Percentiles rank a stretch among this genome's conserved stretches.
Evolutionary conservation across 192 early-diverging fungal genomes (phyloP).

Genomic region (Thoreauomyces humboldtii): DNA sequence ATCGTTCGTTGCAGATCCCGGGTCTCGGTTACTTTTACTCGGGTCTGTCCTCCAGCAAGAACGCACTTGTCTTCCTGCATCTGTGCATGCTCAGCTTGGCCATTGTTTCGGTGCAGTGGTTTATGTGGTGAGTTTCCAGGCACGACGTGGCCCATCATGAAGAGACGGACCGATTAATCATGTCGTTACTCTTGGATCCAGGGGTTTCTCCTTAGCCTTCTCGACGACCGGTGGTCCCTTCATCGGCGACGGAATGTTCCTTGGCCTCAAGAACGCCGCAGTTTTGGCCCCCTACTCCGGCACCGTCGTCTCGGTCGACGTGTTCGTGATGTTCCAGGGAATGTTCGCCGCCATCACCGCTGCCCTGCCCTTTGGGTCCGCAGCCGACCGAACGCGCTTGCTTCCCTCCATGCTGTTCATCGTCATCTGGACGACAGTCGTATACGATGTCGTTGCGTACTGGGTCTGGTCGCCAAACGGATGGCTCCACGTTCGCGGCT

Average conservation of each 20-base stretch:
- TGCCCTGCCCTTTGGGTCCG: conserved; percentile 81
- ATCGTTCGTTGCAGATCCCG: conserved; percentile 37
- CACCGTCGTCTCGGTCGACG: conserved; percentile 71
- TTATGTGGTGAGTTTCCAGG: too few species aligned
- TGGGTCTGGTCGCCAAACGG: conserved; percentile 85
- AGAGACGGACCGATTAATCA: too few species aligned
- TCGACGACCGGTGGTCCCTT: conserved; percentile 64
- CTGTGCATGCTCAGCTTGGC: conserved; percentile 72
- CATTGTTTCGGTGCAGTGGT: conserved; percentile 72
- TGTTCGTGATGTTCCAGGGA: conserved; percentile 81
- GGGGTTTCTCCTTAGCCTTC: conserved; percentile 80
- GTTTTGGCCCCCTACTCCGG: conserved; percentile 32
- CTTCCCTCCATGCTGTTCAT: conserved; percentile 83
- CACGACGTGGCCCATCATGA: too few species aligned
- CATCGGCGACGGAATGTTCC: conserved; percentile 80
- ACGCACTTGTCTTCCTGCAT: conserved; percentile 83
- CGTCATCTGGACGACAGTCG: conserved; percentile 75
- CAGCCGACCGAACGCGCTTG: conserved; percentile 82
- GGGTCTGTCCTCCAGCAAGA: conserved; percentile 86
- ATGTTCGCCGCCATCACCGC: conserved; percentile 90
- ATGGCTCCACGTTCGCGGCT: conserved; percentile 65
- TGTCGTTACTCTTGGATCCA: too few species aligned
- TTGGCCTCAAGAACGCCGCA: conserved; percentile 56
- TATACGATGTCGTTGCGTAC: conserved; percentile 85
- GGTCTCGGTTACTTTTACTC: conserved; percentile 92